Conservation (phyloP, 768 basidiomycete species). For the Melanogaster broomeanus region DNA sequence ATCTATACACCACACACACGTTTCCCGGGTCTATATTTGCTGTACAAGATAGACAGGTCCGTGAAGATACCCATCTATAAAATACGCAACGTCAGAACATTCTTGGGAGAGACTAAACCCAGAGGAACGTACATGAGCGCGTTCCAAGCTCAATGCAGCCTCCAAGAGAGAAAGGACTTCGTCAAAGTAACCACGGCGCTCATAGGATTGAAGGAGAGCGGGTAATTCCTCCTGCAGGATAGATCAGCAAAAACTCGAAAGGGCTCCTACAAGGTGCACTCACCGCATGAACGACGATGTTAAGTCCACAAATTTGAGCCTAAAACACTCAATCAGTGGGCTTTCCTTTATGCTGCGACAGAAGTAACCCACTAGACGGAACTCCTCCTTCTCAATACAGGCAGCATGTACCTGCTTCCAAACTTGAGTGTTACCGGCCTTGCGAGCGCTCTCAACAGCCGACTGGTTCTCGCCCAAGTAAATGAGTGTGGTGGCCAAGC, state of each 20-base stretch:
- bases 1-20: slow-evolving; percentile 49
- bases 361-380: slow-evolving; percentile 68
- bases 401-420: slow-evolving; percentile 99
- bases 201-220: slow-evolving; percentile 78
- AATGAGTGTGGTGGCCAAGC: slow-evolving; percentile 96
- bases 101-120: background rate
- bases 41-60: slow-evolving; percentile 86
- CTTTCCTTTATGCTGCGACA: background rate
- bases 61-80: slow-evolving; percentile 94
- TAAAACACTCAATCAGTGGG: slow-evolving; percentile 24
- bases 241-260: slow-evolving; percentile 4
- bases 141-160: slow-evolving; percentile 93
- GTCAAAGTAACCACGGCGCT: slow-evolving; percentile 90
- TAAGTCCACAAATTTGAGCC: slow-evolving; percentile 99
- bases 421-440: slow-evolving; percentile 99
- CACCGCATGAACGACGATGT: slow-evolving; percentile 90
- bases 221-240: slow-evolving; percentile 69
- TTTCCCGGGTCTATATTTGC: slow-evolving; percentile 94
- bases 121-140: slow-evolving; percentile 71
- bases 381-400: slow-evolving; percentile 96
- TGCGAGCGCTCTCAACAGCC: slow-evolving; percentile 98
- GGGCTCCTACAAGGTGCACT: slow-evolving; percentile 17
- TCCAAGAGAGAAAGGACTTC: slow-evolving; percentile 91
- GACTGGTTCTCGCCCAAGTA: slow-evolving; percentile 98
- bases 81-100: slow-evolving; percentile 17